These are phyloP conservation scores for Lophium mytilinum DNA, from an alignment of 495 filamentous ascomycete genomes.

Conservation along the genomic window DNA sequence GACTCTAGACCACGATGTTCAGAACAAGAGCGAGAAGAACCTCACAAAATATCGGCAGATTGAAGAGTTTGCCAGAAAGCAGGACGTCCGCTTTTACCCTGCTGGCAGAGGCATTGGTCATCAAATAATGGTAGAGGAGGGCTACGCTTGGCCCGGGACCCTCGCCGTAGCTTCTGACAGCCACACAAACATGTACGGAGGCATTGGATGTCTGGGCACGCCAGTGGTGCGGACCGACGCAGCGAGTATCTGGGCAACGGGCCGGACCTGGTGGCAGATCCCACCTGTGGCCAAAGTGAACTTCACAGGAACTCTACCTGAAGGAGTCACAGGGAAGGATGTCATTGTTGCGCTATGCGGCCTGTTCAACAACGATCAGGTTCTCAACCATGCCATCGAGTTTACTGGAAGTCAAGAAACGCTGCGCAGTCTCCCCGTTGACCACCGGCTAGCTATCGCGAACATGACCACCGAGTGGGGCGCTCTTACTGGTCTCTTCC, in stretches of 20 bases:
- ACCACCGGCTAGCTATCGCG: constrained; percentile 73
- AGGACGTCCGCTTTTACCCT: constrained; percentile 77
- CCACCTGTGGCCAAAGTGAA: constrained; percentile 77
- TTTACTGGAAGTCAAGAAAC: constrained; percentile 77
- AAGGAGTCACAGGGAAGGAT: constrained; percentile 89
- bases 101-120: constrained; percentile 81
- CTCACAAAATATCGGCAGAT: constrained; percentile 79
- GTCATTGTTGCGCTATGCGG: constrained; percentile 87
- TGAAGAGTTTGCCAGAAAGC: constrained; percentile 73
- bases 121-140: constrained; percentile 85
- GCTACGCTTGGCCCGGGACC: constrained; percentile 74
- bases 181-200: constrained; percentile 90
- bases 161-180: constrained; percentile 74
- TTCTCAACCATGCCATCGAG: constrained; percentile 88
- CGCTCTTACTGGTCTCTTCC: constrained; percentile 73
- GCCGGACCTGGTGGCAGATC: constrained; percentile 81
- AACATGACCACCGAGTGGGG: constrained; percentile 99
- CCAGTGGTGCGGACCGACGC: constrained; percentile 83
- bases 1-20: constrained; percentile 90
- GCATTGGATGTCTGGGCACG: constrained; percentile 67
- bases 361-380: constrained; percentile 81
- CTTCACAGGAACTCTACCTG: constrained; percentile 64
- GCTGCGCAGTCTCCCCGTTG: constrained; percentile 63
- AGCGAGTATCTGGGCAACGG: constrained; percentile 79
- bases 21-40: constrained; percentile 77